Base-by-base conservation (phyloP, 1,284 basidiomycete genomes). In the Tylopilus sp. region DNA sequence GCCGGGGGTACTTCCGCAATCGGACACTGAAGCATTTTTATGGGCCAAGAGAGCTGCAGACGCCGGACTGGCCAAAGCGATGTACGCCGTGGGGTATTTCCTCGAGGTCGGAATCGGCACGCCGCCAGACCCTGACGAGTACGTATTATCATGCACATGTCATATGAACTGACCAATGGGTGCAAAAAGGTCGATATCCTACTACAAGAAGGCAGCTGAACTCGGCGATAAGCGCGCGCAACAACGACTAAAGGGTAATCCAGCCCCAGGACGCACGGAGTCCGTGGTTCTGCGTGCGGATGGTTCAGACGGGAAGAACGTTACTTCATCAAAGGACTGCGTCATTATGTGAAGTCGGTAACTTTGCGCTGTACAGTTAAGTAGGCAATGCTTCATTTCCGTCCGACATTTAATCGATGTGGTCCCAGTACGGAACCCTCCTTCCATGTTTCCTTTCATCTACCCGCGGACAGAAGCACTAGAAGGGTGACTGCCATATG, bases 81-180 rank as follows among this genome's bases (percentile, higher is more conserved):
- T 95, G 83, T 99, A 99, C 61, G 95, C 96, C 13, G 86, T 96
- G 1, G 96, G 96, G 5, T 99, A 99, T 74, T 99, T 99, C 69
- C 82, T 89, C 52, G 96, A 99, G 73, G 90, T 93, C 31, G 92
- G 92, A 37, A 90, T 95, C 52, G 92, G 92, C 44, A 89, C 86
- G 38, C 68, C 79, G 41, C 76, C 82, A 18, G 82, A 82, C 65
- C 74, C 81, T 58, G 69, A 75, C 52, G 83, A 89, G 85, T 89
- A 62, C 61, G 84, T 77, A 11, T 16, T 30, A 30, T 47, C 41
- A 26, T 42, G 18, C 39, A 35, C 47, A 18, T 19, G 41, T 30
- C 29, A 23, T 33, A 40, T 12, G 44, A 25, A 29, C 49, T 57
- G 38, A 55, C 49, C 16, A 4, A 48, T 26, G 39, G 33, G 11